phyloP scores from a whole-genome alignment of 176 grass and related monocot species.

The Triticum monococcum region DNA sequence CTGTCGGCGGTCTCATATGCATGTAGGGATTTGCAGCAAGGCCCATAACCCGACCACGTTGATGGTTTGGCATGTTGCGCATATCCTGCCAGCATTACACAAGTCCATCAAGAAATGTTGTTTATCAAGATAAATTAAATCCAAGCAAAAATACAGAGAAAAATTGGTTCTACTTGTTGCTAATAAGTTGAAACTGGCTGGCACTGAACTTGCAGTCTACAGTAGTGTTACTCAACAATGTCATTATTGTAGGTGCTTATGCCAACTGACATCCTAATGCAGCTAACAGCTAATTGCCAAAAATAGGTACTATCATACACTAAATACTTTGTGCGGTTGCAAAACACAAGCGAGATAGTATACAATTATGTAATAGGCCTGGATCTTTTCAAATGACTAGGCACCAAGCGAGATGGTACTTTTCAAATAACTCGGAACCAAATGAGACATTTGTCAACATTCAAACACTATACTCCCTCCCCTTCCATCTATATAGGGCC shows the following conservation, averaged over 20 bases:
- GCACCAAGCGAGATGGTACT: background rate
- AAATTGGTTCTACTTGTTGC: background rate
- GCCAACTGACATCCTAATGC: background rate
- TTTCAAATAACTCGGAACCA: background rate
- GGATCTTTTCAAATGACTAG: background rate
- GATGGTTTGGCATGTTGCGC: conserved; percentile 24
- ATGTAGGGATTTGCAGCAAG: conserved; percentile 19
- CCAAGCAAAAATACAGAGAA: background rate
- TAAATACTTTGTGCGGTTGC: background rate
- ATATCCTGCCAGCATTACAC: conserved; percentile 45
- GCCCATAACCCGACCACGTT: conserved; percentile 14
- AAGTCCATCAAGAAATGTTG: conserved; percentile 19
- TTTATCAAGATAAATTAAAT: conserved; percentile 23
- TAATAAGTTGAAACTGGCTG: background rate
- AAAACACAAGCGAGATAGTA: background rate
- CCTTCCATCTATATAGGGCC: too few species aligned
- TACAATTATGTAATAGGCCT: background rate
- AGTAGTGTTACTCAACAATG: conserved; percentile 1
- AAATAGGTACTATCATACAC: background rate
- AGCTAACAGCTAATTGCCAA: background rate
- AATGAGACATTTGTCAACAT: background rate
- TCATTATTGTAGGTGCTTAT: background rate
- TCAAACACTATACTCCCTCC: background rate
- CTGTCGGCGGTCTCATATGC: conserved; percentile 3
- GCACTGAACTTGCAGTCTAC: conserved; percentile 12